Evolutionary conservation across 108 stramenopile genomes (phyloP).

Genomic region (Skeletonema costatum): DNA sequence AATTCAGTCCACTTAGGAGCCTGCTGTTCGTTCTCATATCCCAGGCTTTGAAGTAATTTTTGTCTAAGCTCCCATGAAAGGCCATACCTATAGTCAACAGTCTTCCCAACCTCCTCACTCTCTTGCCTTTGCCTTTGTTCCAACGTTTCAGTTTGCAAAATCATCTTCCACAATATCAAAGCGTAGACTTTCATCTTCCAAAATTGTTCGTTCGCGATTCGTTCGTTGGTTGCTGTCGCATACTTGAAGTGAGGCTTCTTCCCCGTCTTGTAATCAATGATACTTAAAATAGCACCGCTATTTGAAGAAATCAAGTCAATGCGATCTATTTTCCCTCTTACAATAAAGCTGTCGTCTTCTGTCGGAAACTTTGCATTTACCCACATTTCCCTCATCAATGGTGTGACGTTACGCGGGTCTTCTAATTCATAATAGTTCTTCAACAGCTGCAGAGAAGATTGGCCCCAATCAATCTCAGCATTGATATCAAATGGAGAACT

Average conservation of each 20-base stretch:
- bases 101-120: background rate
- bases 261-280: constrained; percentile 91
- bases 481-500: constrained; percentile 42
- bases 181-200: constrained; percentile 90
- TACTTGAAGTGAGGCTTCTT: constrained; percentile 89
- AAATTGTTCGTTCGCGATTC: constrained; percentile 76
- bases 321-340: constrained; percentile 89
- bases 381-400: constrained; percentile 79
- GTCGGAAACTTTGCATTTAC: constrained; percentile 55
- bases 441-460: constrained; percentile 65
- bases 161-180: constrained; percentile 70
- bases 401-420: constrained; percentile 72
- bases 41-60: constrained; percentile 18
- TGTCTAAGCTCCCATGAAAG: constrained; percentile 41
- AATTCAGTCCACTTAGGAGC: constrained; percentile 22
- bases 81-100: constrained; percentile 27
- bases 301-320: constrained; percentile 63
- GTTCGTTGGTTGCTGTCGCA: constrained; percentile 65
- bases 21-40: background rate
- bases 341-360: constrained; percentile 37
- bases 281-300: constrained; percentile 29
- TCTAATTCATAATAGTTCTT: constrained; percentile 80
- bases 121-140: constrained; percentile 3
- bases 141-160: constrained; percentile 20
- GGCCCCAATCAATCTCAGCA: constrained; percentile 80